Base-by-base conservation (phyloP, 495 filamentous ascomycete species). In the Aspergillus nidulans region DNA sequence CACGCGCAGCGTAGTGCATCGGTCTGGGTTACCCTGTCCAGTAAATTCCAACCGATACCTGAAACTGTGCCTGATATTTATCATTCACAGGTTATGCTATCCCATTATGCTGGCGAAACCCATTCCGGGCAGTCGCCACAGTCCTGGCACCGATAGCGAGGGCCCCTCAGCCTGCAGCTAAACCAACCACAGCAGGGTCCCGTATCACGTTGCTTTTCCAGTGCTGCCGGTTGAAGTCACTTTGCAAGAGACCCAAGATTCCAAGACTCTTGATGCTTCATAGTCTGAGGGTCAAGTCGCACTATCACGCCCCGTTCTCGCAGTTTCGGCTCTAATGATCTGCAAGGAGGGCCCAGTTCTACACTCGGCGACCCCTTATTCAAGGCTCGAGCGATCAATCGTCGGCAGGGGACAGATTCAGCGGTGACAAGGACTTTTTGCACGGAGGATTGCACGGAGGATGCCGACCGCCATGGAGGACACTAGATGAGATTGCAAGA, bases 111-210 rank as follows among this genome's bases (percentile, higher is more conserved):
- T 48, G 52, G 23, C 16, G 34, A 42, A 48, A n/a, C n/a, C n/a
- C n/a, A n/a, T n/a, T 28, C 26, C 26, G 9, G 10, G 30, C 30
- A 34, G 30, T 12, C 30, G 32, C 34, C 18, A n/a, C n/a, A 16
- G 23, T 19, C 41, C 36, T 46, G 52, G 43, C 45, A 34, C 57
- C 56, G 66, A 69, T 69, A 69, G 68, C 64, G 61, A 52, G 10
- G 6, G 13, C 15, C 23, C 23, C 12, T 12, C 36, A 20, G 30
- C 15, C 3, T 10, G 20, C 19, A 38, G 36, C 9, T 23, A 47
- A 40, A 49, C 69, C 69, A 71, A 71, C 69, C 69, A 71, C 67
- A 67, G 23, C 59, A 36, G 39, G 34, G 42, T 39, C 16, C 59
- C 23, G 49, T 58, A 42, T 58, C 69, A 69, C 69, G 65, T 69